phyloP scores from a whole-genome alignment of 140 eudicot species.

The Senecio squalidus region DNA sequence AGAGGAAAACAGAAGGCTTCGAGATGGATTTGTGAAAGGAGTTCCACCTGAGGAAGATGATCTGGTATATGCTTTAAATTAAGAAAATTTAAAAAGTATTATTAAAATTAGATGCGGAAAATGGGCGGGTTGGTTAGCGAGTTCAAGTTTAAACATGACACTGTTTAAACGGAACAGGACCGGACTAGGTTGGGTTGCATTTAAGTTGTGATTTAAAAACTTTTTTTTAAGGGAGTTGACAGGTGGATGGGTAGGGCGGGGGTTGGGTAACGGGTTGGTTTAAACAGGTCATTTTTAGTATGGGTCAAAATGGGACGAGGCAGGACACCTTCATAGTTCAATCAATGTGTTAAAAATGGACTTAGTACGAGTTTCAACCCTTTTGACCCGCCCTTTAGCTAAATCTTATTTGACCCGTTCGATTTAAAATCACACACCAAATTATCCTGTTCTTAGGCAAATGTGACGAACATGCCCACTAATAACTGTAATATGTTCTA shows the following conservation, averaged over 20 bases:
- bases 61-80: constrained; percentile 38
- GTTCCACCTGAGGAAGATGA: constrained; percentile 84
- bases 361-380: background rate
- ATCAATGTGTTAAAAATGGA: background rate
- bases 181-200: background rate
- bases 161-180: too few relatives aligned
- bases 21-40: constrained; percentile 67
- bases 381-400: background rate
- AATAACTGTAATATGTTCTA: background rate
- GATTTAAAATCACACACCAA: background rate
- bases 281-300: background rate
- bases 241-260: background rate
- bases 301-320: background rate
- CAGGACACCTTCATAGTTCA: too few relatives aligned
- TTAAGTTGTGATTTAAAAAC: too few relatives aligned
- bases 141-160: too few relatives aligned
- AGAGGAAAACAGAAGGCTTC: constrained; percentile 76
- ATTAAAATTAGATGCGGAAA: background rate
- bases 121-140: background rate
- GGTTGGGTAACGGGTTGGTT: background rate
- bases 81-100: background rate
- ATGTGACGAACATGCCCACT: background rate
- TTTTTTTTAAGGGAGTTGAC: background rate
- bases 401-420: background rate
- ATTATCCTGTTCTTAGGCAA: background rate